A percentile compares a stretch with the other conserved stretches of the same genome.
phyloP scores from a whole-genome alignment of 2,329 filamentous ascomycete genomes.

The Blastomyces percursus region DNA sequence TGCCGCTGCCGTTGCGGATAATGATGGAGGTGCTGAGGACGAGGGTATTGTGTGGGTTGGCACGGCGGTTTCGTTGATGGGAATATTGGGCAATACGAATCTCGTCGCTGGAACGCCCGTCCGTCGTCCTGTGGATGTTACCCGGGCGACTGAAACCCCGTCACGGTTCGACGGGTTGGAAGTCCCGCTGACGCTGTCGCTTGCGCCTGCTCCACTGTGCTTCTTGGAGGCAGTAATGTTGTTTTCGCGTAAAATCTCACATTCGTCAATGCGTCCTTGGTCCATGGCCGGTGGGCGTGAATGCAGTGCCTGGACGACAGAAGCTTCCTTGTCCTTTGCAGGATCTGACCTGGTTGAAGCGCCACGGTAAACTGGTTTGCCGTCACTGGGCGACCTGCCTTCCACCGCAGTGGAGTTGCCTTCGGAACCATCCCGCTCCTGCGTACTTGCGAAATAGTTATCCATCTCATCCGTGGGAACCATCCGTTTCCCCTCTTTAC shows the following conservation, averaged over 20 bases:
- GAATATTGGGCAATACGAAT: background rate
- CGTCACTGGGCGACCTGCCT: constrained; percentile 16
- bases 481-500: constrained; percentile 56
- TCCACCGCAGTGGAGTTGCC: constrained; percentile 23
- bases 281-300: constrained; percentile 25
- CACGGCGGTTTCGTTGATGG: background rate
- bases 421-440: background rate
- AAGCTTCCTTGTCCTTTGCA: constrained; percentile 23
- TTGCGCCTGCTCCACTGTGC: background rate
- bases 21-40: background rate
- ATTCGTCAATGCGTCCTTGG: constrained; percentile 20
- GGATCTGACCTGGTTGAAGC: constrained; percentile 11
- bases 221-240: background rate
- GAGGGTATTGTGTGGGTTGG: background rate
- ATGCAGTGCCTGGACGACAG: constrained; percentile 26
- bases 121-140: background rate
- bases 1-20: background rate
- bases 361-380: constrained; percentile 23
- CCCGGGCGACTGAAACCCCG: background rate
- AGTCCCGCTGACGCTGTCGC: background rate
- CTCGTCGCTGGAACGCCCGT: background rate
- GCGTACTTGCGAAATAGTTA: constrained; percentile 1
- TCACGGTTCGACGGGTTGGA: background rate
- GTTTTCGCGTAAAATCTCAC: constrained; percentile 19
- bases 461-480: constrained; percentile 39